Evolutionary conservation across 306 rosid genomes (phyloP).

Genomic region (Inga laurina): DNA sequence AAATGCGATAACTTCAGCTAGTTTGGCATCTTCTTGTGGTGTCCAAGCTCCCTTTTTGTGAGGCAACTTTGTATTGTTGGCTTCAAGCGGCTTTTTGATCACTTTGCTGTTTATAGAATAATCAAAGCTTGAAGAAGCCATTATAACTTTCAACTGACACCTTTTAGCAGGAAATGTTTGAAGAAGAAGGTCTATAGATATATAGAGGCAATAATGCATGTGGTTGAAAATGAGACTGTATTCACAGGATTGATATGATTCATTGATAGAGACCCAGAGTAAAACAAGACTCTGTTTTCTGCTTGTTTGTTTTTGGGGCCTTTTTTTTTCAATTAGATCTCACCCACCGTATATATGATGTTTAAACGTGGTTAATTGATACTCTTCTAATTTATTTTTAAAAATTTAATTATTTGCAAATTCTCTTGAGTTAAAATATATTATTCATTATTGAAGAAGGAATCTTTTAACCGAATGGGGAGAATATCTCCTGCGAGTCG

Average conservation of each 20-base stretch:
- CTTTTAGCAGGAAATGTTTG: background rate
- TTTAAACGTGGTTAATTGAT: background rate
- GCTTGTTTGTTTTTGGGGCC: background rate
- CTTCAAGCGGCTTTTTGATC: background rate
- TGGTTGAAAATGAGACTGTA: background rate
- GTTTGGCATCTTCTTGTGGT: slow-evolving; percentile 36
- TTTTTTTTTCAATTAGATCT: background rate
- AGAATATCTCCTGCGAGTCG: too few species aligned
- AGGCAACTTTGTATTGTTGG: background rate
- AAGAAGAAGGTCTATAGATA: background rate
- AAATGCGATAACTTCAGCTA: slow-evolving; percentile 52
- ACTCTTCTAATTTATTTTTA: background rate
- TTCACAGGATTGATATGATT: background rate
- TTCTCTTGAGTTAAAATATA: background rate
- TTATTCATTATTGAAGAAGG: background rate
- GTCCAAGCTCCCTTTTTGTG: slow-evolving; percentile 49
- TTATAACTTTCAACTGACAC: background rate
- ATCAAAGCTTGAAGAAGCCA: background rate
- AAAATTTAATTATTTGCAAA: background rate
- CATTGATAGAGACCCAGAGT: background rate
- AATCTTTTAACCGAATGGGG: background rate
- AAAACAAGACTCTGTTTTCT: background rate
- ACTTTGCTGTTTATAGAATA: background rate
- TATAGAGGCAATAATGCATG: background rate
- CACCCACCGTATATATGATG: background rate